Evolutionary conservation across 148 eudicot species (phyloP), one percentile per base, ranked within the genome.

Genomic region (Amaranthus hypochondriacus): DNA sequence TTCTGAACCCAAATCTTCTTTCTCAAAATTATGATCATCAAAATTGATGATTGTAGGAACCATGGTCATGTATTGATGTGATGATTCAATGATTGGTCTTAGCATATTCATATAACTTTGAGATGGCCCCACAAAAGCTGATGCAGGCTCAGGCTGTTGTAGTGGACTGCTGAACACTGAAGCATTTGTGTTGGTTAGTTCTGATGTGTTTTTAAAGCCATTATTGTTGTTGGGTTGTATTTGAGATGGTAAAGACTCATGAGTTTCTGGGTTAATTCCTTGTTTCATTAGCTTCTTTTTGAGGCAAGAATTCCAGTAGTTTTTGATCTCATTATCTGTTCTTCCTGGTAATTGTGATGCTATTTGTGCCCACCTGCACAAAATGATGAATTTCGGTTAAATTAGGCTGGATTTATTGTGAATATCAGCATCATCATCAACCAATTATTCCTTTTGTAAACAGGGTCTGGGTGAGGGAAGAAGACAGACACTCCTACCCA

Each of bases 291-390:
- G 85, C 80, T 86, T 90, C 88, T 92, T 92, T 81, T 92, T 92
- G 42, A 92, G 77, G 43, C 75, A 66, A 14, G 97, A 92, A 72
- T 92, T 92, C 97, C 97, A 92, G 7, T 87, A 82, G 54, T 92
- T 92, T 84, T 92, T 92, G 5, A 90, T 88, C 78, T 92, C 97
- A 47, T 92, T 92, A 39, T 92, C 97, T 56, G 97, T 92, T 90
- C 98, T 88, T 77, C 98, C 98, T 21, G 98, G 96, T 52, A 92
- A 78, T n/a, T 90, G 91, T 74, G 93, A 80, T 42, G 98, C 90
- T 65, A 92, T 92, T 70, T 90, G 93, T 62, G 98, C 98, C 98
- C 98, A 92, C 84, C 98, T 92, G 82, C 52, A 67, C 8, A 58
- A 66, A 50, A 28, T 28, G 39, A 28, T 28, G 39, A 28, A 28